Conservation (phyloP, 108 stramenopile genomes). For the Parietichytrium sp. region DNA sequence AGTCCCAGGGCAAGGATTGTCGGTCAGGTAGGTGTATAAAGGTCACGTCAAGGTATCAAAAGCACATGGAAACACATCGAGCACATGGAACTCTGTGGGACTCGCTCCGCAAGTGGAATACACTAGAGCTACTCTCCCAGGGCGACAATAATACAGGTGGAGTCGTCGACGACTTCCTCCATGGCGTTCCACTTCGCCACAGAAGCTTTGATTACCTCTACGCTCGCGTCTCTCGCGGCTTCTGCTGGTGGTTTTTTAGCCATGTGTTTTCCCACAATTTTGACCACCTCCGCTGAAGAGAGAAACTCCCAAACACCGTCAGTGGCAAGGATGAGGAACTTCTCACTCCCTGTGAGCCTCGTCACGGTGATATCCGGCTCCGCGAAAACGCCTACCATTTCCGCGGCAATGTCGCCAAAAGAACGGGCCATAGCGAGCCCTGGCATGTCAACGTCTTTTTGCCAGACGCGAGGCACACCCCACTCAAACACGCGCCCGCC, state of each 20-base stretch:
- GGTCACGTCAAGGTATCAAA: not conserved
- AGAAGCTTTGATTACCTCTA: not conserved
- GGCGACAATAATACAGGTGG: slow-evolving; percentile 35
- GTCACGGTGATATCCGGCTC: slow-evolving; percentile 71
- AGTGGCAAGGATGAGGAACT: slow-evolving; percentile 57
- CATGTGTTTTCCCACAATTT: slow-evolving; percentile 37
- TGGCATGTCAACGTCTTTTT: slow-evolving; percentile 35
- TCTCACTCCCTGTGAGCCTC: slow-evolving; percentile 48
- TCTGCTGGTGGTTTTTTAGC: not conserved
- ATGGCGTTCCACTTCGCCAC: slow-evolving; percentile 39
- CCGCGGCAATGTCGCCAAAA: slow-evolving; percentile 91
- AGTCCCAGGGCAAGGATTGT: not conserved
- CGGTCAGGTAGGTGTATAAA: not conserved
- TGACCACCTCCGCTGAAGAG: slow-evolving; percentile 52
- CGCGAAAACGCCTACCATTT: slow-evolving; percentile 81
- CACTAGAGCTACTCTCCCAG: not conserved
- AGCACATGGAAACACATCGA: not conserved
- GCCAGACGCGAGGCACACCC: slow-evolving; percentile 49
- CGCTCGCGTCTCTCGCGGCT: not conserved
- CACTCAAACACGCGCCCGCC: slow-evolving; percentile 58
- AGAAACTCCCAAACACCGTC: slow-evolving; percentile 61
- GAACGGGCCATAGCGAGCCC: slow-evolving; percentile 84
- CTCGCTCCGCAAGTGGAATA: not conserved
- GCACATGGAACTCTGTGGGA: not conserved
- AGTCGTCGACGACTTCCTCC: slow-evolving; percentile 43